A percentile compares a stretch with the other conserved stretches of the same genome.
Evolutionary conservation across 208 protist species (phyloP).

Genomic region (Leishmania major): DNA sequence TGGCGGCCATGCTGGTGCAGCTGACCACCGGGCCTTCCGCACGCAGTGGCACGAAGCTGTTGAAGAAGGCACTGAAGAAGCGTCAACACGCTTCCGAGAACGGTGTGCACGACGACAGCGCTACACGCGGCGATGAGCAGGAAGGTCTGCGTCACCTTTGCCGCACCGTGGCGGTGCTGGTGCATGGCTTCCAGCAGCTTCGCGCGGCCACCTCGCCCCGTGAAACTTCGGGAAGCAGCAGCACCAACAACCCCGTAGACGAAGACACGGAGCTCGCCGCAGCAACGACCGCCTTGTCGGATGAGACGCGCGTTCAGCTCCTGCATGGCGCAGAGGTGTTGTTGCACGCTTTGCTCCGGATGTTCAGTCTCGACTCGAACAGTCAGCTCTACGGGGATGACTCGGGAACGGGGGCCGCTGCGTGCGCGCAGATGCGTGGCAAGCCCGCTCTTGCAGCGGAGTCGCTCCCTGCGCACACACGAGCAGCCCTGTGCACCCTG

Average conservation of each 20-base stretch:
- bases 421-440: not conserved
- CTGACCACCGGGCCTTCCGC: conserved; percentile 17
- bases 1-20: conserved; percentile 61
- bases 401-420: not conserved
- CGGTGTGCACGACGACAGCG: not conserved
- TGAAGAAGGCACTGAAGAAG: conserved; percentile 15
- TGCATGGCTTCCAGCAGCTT: conserved; percentile 43
- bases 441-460: conserved; percentile 6
- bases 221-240: not conserved
- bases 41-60: conserved; percentile 1
- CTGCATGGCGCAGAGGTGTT: conserved; percentile 72
- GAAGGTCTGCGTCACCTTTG: conserved; percentile 52
- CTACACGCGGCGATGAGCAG: conserved; percentile 11
- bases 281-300: conserved; percentile 5
- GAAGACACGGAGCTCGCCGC: not conserved
- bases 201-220: conserved; percentile 5
- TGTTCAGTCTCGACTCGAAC: conserved; percentile 40
- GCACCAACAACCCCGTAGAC: not conserved
- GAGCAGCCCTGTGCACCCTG: conserved; percentile 40
- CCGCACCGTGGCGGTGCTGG: conserved; percentile 55
- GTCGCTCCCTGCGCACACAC: conserved; percentile 18
- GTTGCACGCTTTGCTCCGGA: conserved; percentile 53
- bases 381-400: conserved; percentile 9
- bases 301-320: conserved; percentile 46
- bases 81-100: not conserved